Evolutionary conservation across 208 protist species (phyloP), one percentile per base, ranked within the genome.

Genomic region (Phytomonas serpens): DNA sequence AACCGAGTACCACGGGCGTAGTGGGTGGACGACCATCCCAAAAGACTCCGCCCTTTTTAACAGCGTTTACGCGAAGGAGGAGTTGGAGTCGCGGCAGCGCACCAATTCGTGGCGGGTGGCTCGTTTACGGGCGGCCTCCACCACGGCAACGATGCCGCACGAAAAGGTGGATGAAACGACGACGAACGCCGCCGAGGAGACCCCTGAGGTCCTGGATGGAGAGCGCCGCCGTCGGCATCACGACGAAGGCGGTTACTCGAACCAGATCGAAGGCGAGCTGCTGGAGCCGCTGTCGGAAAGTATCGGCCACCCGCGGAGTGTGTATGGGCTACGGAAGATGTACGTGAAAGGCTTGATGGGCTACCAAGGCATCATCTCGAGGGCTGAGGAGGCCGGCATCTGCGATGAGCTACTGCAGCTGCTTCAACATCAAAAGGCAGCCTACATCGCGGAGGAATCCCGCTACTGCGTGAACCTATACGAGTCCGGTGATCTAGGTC

Each of bases 391-490:
- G 72, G 85, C 81, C 13, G 62, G 34, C 16, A 80, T 96, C 37
- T 83, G 82, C 52, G 87, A 88, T 67, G 88, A 96, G 79, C 83
- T 96, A 63, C 69, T 96, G 23, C 79, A 80, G 32, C 74, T 94
- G 7, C 75, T 94, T 42, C 89, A 94, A 67, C 81, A 87, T 70
- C 69, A 74, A 5, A 76, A 84, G 13, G 89, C 91, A 33, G 86
- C 86, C 31, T 97, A 97, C 77, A 79, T 95, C 27, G 87, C 92
- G 3, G 88, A 94, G 69, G 92, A 97, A 72, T 82, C 84, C 27
- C 82, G 92, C 30, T 97, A 97, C 81, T 97, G 92, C 68, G 84
- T 95, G 14, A 97, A 97, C 75, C 73, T 95, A 13, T 95, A 93
- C 64, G 92, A 97, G 68, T 69, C 40, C 40, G 76, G 67, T 9